Evolutionary conservation across 2,329 filamentous ascomycete genomes (phyloP).

Genomic region (Lachnellula occidentalis): DNA sequence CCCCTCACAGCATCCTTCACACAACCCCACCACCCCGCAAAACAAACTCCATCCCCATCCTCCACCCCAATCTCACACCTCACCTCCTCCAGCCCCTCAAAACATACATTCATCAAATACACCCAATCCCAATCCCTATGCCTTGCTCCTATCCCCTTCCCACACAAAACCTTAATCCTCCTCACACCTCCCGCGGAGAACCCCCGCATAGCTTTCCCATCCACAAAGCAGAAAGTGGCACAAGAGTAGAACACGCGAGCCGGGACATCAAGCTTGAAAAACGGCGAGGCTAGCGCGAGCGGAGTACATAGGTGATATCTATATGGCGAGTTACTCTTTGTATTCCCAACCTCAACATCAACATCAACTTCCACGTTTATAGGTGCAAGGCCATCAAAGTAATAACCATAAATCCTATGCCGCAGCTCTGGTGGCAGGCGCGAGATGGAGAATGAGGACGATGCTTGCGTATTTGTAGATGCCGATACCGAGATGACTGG

Average conservation of each 20-base stretch:
- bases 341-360: neutral
- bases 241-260: neutral
- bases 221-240: constrained; percentile 2
- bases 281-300: neutral
- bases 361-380: neutral
- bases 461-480: neutral
- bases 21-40: constrained; percentile 9
- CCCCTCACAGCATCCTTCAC: constrained; percentile 10
- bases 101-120: constrained; percentile 1
- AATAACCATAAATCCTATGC: constrained; percentile 7
- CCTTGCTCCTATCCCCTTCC: neutral
- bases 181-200: neutral
- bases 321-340: neutral
- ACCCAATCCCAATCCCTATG: constrained; percentile 3
- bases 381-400: constrained; percentile 3
- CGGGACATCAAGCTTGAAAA: neutral
- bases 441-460: constrained; percentile 2
- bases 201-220: neutral
- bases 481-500: too few species aligned
- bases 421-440: constrained; percentile 9
- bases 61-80: constrained; percentile 4
- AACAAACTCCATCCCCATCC: neutral
- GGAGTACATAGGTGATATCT: neutral
- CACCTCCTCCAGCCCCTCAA: constrained; percentile 7
- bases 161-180: neutral